phyloP scores from a whole-genome alignment of 2,329 filamentous ascomycete species.

The Xylariaceae sp. region DNA sequence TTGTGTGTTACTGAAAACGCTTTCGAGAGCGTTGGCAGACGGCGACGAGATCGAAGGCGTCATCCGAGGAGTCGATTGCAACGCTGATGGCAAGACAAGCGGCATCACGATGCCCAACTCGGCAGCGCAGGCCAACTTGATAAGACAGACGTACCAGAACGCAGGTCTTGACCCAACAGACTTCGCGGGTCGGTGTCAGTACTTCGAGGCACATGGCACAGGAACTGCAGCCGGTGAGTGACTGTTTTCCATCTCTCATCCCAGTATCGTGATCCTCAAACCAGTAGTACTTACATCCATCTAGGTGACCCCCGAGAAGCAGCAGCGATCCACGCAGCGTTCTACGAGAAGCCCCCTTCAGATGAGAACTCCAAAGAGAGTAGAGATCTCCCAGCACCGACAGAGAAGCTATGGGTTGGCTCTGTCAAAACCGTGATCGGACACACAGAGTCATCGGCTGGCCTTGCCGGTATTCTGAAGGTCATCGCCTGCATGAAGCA shows the following conservation, averaged over 20 bases:
- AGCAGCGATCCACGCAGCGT: conserved; percentile 39
- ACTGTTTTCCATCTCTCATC: too few species aligned
- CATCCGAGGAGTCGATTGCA: conserved; percentile 45
- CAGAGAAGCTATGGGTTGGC: conserved; percentile 34
- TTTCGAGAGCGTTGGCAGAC: conserved; percentile 47
- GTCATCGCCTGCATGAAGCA: conserved; percentile 39
- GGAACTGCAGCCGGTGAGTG: conserved; percentile 33
- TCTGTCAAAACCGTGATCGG: conserved; percentile 45
- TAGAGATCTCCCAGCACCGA: background rate
- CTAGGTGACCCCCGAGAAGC: conserved; percentile 38
- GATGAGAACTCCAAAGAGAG: conserved; percentile 1
- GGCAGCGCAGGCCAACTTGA: conserved; percentile 41
- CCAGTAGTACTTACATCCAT: too few species aligned
- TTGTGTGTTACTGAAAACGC: conserved; percentile 47
- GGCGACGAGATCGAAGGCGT: conserved; percentile 44
- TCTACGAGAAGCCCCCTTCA: conserved; percentile 27
- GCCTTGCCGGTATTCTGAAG: conserved; percentile 46
- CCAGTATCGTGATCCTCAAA: too few species aligned
- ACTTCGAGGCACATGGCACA: conserved; percentile 45
- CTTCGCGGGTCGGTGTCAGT: conserved; percentile 38
- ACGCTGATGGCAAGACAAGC: conserved; percentile 47
- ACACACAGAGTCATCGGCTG: conserved; percentile 48
- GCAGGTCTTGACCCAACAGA: conserved; percentile 37
- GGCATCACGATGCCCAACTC: conserved; percentile 53
- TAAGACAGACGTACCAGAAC: conserved; percentile 40